A percentile compares a stretch with the other conserved stretches of the same genome.
phyloP scores from a whole-genome alignment of 2,329 filamentous ascomycete genomes.

The Neonectria magnoliae region DNA sequence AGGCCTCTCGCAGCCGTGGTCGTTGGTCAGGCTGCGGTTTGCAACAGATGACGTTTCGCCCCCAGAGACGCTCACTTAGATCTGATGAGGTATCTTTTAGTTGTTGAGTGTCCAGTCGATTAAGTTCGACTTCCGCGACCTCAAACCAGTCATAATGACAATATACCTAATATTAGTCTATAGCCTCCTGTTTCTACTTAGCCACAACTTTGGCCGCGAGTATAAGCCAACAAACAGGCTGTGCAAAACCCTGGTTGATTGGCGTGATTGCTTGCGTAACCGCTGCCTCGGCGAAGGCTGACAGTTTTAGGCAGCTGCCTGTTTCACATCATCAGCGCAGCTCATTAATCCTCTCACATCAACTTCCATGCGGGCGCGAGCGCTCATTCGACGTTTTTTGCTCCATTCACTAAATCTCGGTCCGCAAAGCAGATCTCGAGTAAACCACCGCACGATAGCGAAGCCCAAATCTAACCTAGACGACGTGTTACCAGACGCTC shows the following conservation, averaged over 20 bases:
- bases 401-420: neutral
- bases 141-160: no score
- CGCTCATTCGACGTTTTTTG: neutral
- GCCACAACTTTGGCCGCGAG: neutral
- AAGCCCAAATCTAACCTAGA: neutral
- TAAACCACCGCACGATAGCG: neutral
- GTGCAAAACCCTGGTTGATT: neutral
- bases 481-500: neutral
- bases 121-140: no score
- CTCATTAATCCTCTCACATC: neutral
- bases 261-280: neutral
- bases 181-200: no score
- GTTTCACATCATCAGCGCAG: neutral
- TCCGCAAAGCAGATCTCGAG: neutral
- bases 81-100: no score
- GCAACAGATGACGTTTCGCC: neutral
- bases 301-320: neutral
- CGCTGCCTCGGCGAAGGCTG: no score
- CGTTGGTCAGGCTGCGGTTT: no score
- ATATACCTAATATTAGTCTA: no score
- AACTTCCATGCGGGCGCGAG: neutral
- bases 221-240: neutral
- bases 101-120: no score
- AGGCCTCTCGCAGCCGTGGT: no score
- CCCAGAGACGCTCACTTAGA: no score